phyloP scores from a whole-genome alignment of 2,329 filamentous ascomycete species.

The Diaporthe caulivora region DNA sequence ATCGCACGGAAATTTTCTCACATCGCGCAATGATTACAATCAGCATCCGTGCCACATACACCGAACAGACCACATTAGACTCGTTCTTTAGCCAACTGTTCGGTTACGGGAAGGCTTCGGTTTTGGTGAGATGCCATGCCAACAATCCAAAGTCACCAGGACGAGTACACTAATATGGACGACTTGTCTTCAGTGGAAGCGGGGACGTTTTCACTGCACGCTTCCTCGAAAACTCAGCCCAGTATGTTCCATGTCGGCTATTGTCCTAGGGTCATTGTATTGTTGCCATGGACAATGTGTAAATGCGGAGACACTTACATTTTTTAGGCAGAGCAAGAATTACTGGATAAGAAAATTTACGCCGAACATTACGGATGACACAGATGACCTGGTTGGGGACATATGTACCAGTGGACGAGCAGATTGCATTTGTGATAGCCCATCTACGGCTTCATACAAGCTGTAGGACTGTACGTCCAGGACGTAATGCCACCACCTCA shows the following conservation, averaged over 20 bases:
- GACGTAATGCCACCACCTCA: too few species aligned
- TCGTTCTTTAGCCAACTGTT: conserved; percentile 19
- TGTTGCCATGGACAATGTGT: neutral
- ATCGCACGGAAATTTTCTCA: neutral
- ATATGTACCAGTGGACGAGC: too few species aligned
- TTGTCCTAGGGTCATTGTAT: too few species aligned
- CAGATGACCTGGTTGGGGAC: too few species aligned
- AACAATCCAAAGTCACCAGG: neutral
- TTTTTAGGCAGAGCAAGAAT: conserved; percentile 15
- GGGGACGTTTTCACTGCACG: conserved; percentile 30
- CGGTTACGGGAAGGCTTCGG: conserved; percentile 30
- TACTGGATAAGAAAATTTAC: neutral
- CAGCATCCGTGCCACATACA: conserved; percentile 32
- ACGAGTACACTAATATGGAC: neutral
- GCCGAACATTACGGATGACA: conserved; percentile 15
- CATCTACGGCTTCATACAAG: neutral
- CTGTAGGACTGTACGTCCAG: too few species aligned
- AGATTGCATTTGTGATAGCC: neutral
- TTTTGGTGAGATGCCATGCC: conserved; percentile 3
- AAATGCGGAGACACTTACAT: neutral
- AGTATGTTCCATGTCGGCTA: neutral
- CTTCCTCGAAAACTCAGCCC: conserved; percentile 13
- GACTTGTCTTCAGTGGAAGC: conserved; percentile 24
- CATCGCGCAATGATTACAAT: conserved; percentile 22
- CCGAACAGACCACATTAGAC: conserved; percentile 29